Evolutionary conservation across 371 early-diverging fungal species (phyloP), one percentile per base, ranked within the genome.

Genomic region (Parasitella parasitica): DNA sequence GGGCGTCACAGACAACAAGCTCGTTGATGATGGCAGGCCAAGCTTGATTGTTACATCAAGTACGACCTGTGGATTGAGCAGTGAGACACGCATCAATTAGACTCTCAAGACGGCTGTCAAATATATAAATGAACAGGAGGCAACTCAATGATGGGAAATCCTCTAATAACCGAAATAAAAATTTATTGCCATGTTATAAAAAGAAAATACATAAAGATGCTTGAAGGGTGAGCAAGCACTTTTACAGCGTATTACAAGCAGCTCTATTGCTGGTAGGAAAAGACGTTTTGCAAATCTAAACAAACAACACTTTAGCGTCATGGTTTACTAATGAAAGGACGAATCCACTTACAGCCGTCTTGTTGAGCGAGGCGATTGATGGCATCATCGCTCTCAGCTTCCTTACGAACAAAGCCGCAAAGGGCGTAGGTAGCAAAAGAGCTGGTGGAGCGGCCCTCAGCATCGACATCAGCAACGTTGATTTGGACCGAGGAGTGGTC

Each of bases 401-500:
- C 80, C 70, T 88, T 73, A 73, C 98, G 93, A 66, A 97, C 90
- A 81, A 89, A 92, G 63, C 98, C 98, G 70, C 86, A 92, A 71
- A 98, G 82, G 61, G 96, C 97, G 74, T 92, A 96, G 82, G 94
- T 91, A 78, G 86, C 82, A 88, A 75, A 88, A 73, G 82, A 70
- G 64, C 90, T 91, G 63, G 87, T 90, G 74, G 80, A 69, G 61
- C 84, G 84, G 70, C 98, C 98, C 61, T 83, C 84, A 66, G 89
- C 91, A 73, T 97, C 93, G 66, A 98, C 97, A 66, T 95, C 93
- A 60, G 85, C 95, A 71, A 98, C 82, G 94, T 94, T 97, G 90
- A 98, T 89, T 85, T 97, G 98, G 78, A 98, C 94, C 38, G 97
- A 90, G 55, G 97, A 92, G 89, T 98, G 98, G 87, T 98, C 98